Percentiles rank a stretch among this genome's conserved stretches.
These are phyloP conservation scores for Circinella minor DNA, from an alignment of 371 early-diverging fungal species.

Conservation along the genomic window DNA sequence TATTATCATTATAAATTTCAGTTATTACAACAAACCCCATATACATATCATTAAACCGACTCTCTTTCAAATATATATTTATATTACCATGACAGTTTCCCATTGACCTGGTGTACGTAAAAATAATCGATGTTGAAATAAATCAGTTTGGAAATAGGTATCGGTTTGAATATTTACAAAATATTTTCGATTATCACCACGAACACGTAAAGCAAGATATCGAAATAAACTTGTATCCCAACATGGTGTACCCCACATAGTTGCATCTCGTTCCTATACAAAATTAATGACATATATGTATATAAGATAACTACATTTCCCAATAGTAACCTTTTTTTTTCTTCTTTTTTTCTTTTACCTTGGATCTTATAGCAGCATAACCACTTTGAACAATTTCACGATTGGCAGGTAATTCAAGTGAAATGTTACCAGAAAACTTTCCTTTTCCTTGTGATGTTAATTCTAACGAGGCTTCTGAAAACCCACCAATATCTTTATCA, in stretches of 20 bases:
- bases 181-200: conserved; percentile 81
- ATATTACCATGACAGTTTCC: conserved; percentile 84
- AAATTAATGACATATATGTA: too few species aligned
- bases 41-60: neutral
- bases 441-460: conserved; percentile 62
- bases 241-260: conserved; percentile 76
- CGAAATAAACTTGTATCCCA: conserved; percentile 89
- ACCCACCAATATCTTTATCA: conserved; percentile 92
- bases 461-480: conserved; percentile 65
- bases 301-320: too few species aligned
- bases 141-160: conserved; percentile 77
- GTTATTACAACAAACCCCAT: neutral
- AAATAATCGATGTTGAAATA: conserved; percentile 92
- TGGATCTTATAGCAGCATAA: conserved; percentile 88
- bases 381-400: conserved; percentile 81
- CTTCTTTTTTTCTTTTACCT: conserved; percentile 37
- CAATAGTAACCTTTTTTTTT: too few species aligned
- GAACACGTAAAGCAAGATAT: conserved; percentile 81
- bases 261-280: conserved; percentile 20
- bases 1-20: neutral
- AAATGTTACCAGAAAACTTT: conserved; percentile 81
- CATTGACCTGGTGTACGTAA: conserved; percentile 86
- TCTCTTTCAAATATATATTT: neutral
- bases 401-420: conserved; percentile 77
- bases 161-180: conserved; percentile 92